Base-by-base conservation (phyloP, 1,139 yeast genomes). In the Magnusiomyces clavatus region DNA sequence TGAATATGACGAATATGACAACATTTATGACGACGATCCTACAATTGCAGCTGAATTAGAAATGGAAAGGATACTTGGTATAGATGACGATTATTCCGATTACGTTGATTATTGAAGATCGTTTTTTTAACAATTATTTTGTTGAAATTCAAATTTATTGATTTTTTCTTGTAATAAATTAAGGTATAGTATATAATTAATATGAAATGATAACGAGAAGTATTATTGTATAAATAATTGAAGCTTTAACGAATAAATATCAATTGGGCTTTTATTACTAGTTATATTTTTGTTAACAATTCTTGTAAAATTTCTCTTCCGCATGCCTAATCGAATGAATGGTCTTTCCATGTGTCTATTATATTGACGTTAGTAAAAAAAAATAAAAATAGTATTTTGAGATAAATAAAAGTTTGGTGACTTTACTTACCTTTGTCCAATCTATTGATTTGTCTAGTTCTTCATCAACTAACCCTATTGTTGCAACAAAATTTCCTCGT, bases 401-500 rank as follows among this genome's bases (percentile, higher is more conserved):
- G 6, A 42, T 36, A 46, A 12, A 3, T 37, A 34, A 2, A 19
- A 19, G 19, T 13, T 12, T 17, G 34, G 17, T 14, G 19, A 31
- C 46, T 14, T 55, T 46, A 48, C 65, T 70, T 1, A 83, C 75
- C 49, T 68, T 69, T 17, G 65, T 60, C 89, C 94, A 86, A 54
- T 84, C 82, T 20, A 81, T 72, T 16, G 69, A 67, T 1, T 63
- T 58, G 43, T 78, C 83, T 29, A 69, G 61, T 16, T 73, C 76
- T 37, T 75, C 80, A 52, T 83, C 89, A 1, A 86, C 73, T 53
- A 80, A 75, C 6, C 96, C 96, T 51, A 87, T 75, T 47, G 88
- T 76, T 0, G 86, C 95, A 10, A 90, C 84, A 54, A 78, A 80
- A 52, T 87, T 95, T 0, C 97, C 97, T 61, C 97, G 77, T 59